Conservation (phyloP, 306 rosid species). For the Gillenia trifoliata region DNA sequence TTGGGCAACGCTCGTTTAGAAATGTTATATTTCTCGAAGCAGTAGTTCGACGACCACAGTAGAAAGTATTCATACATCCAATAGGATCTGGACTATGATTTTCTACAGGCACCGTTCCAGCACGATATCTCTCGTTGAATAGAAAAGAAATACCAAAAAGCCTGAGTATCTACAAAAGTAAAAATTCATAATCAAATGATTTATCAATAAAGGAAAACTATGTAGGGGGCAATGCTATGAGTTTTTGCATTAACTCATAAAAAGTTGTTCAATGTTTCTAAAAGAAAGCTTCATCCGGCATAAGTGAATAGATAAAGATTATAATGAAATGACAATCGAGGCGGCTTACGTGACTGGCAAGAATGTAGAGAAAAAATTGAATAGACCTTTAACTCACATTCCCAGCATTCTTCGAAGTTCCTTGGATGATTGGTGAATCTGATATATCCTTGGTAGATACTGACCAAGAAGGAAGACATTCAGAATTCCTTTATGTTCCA, state of each 20-base stretch:
- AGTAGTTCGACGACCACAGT: neutral
- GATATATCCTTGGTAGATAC: constrained; percentile 24
- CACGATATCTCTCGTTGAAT: constrained; percentile 20
- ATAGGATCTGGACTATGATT: neutral
- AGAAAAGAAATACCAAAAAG: constrained; percentile 26
- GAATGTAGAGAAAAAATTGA: constrained; percentile 23
- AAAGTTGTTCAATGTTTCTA: too few relatives aligned
- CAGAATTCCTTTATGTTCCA: constrained; percentile 15
- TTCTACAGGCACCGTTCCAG: constrained; percentile 19
- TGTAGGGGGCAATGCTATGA: too few relatives aligned
- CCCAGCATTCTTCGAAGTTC: neutral
- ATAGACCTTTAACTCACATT: constrained; percentile 18
- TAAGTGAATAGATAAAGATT: too few relatives aligned
- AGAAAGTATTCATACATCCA: neutral
- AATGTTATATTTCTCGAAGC: neutral
- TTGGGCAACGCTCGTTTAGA: neutral
- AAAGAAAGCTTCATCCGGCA: too few relatives aligned
- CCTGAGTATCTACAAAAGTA: constrained; percentile 19
- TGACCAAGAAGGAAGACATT: constrained; percentile 23
- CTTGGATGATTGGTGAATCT: constrained; percentile 9
- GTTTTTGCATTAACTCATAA: too few relatives aligned
- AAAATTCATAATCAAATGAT: too few relatives aligned
- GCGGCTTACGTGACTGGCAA: constrained; percentile 27
- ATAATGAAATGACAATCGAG: neutral
- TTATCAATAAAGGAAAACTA: too few relatives aligned